phyloP scores from a whole-genome alignment of 2,329 filamentous ascomycete species.

The Metarhizium guizhouense region DNA sequence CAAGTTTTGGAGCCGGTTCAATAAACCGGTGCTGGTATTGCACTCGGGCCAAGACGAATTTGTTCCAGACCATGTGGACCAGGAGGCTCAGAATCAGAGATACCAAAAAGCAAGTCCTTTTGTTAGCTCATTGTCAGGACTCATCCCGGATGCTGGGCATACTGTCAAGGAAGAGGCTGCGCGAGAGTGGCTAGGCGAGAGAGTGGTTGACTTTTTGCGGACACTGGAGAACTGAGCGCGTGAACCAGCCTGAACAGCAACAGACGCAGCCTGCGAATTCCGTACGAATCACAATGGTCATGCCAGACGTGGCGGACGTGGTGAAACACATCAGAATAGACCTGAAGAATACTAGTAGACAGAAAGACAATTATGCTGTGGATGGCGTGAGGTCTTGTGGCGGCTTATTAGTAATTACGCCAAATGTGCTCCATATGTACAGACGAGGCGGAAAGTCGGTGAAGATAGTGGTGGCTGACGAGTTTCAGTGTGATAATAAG shows the following conservation, averaged over 20 bases:
- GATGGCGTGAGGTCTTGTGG: too few relatives aligned
- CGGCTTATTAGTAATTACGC: too few relatives aligned
- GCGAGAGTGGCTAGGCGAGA: constrained; percentile 39
- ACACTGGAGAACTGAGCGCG: constrained; percentile 11
- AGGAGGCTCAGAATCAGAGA: constrained; percentile 42
- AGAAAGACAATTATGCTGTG: too few relatives aligned
- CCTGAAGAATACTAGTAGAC: too few relatives aligned
- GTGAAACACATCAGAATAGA: neutral
- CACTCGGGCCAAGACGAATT: constrained; percentile 59
- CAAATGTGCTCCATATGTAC: too few relatives aligned
- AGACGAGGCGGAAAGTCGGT: too few relatives aligned
- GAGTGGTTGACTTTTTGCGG: constrained; percentile 37
- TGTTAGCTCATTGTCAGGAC: constrained; percentile 40
- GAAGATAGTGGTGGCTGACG: too few relatives aligned
- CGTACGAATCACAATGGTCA: too few relatives aligned
- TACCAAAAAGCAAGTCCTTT: constrained; percentile 42
- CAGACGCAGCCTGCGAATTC: neutral
- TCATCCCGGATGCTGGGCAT: constrained; percentile 45
- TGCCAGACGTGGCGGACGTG: neutral
- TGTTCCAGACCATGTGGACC: constrained; percentile 50
- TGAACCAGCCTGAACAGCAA: neutral
- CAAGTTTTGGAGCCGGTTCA: constrained; percentile 57
- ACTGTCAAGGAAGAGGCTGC: constrained; percentile 36
- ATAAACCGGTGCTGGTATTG: constrained; percentile 53
- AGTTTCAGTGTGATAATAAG: too few relatives aligned